Conservation (phyloP, 2,329 filamentous ascomycete species). For the Rutstroemia sp. region DNA sequence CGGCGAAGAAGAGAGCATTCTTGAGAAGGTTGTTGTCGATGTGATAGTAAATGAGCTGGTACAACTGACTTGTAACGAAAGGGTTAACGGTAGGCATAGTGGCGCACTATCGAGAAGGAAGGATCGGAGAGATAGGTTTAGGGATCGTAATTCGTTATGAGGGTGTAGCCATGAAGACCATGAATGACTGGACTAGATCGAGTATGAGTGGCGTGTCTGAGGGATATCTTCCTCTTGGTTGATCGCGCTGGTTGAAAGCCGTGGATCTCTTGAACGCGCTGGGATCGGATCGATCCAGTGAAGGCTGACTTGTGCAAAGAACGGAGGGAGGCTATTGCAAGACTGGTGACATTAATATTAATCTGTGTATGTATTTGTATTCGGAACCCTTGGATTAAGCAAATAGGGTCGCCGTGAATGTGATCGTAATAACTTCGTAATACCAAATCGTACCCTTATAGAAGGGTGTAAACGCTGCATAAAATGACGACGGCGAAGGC, state of each 20-base stretch:
- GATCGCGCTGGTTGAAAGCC: not conserved
- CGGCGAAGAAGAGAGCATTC: slow-evolving; percentile 90
- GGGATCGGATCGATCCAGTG: too few species aligned
- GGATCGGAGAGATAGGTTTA: slow-evolving; percentile 12
- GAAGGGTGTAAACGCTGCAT: not conserved
- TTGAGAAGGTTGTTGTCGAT: slow-evolving; percentile 86
- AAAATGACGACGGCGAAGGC: not conserved
- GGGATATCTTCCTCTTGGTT: not conserved
- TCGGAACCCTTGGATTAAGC: not conserved
- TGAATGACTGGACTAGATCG: slow-evolving; percentile 7
- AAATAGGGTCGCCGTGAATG: not conserved
- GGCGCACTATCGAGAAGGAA: slow-evolving; percentile 8
- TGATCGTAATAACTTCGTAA: not conserved
- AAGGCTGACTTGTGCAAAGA: too few species aligned
- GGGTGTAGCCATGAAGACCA: slow-evolving; percentile 25
- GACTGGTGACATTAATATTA: not conserved
- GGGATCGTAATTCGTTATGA: slow-evolving; percentile 18
- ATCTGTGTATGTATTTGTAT: not conserved
- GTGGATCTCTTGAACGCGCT: too few species aligned
- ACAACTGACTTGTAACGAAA: slow-evolving; percentile 33
- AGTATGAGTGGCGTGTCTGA: not conserved
- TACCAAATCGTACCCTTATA: not conserved
- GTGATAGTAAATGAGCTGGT: slow-evolving; percentile 57
- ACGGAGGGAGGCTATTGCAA: too few species aligned
- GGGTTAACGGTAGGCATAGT: slow-evolving; percentile 27